phyloP scores from a whole-genome alignment of 306 rosid species.

The Prunus persica region DNA sequence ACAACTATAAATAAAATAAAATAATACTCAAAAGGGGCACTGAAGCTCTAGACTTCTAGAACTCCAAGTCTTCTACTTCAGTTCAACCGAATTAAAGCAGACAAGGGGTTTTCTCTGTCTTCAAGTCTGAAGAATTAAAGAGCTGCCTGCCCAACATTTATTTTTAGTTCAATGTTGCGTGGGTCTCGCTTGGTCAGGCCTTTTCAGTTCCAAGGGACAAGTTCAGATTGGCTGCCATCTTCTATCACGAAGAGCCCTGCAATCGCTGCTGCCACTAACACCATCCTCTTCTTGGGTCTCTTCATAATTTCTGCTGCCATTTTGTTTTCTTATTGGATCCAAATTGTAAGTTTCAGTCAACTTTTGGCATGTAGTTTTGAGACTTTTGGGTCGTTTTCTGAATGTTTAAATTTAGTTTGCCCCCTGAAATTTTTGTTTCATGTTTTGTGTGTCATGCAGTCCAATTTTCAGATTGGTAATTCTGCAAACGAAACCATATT shows the following conservation, averaged over 20 bases:
- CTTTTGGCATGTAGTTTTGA: no score
- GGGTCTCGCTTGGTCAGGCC: slow-evolving; percentile 8
- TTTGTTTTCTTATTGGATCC: slow-evolving; percentile 21
- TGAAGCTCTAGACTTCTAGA: neutral
- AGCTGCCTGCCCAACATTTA: neutral
- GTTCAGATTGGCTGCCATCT: slow-evolving; percentile 12
- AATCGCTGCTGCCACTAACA: slow-evolving; percentile 5
- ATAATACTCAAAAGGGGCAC: neutral
- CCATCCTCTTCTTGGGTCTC: slow-evolving; percentile 32
- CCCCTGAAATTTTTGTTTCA: neutral
- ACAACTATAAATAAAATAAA: neutral
- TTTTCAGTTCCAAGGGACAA: neutral
- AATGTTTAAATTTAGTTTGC: no score
- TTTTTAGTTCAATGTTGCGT: slow-evolving; percentile 2
- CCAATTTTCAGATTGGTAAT: slow-evolving; percentile 4
- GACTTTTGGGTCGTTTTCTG: neutral
- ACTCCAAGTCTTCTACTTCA: neutral
- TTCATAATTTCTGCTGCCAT: slow-evolving; percentile 24
- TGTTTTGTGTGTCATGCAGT: slow-evolving; percentile 19
- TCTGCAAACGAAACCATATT: slow-evolving; percentile 6
- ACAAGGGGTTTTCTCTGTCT: neutral
- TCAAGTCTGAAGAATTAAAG: neutral
- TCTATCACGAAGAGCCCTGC: slow-evolving; percentile 16
- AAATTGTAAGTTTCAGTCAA: slow-evolving; percentile 19
- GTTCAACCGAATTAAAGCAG: neutral